These are phyloP conservation scores for Exidia glandulosa DNA, from an alignment of 768 basidiomycete species.

Conservation along the genomic window DNA sequence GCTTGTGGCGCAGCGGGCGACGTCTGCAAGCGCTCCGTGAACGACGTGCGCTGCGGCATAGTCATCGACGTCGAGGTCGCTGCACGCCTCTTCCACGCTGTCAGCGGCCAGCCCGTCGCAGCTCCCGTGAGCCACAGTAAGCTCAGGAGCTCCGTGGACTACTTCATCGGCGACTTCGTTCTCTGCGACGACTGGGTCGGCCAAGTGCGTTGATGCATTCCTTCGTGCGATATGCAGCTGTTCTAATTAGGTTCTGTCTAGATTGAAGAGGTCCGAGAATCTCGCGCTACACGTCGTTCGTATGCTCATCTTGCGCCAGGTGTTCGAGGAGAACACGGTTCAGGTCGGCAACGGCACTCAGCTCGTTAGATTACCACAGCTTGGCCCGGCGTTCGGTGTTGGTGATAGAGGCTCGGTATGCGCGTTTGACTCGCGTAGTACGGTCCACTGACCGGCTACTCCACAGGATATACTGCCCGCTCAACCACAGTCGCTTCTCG, in stretches of 20 bases:
- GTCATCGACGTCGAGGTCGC: conserved; percentile 52
- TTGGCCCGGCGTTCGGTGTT: conserved; percentile 62
- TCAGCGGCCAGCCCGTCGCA: conserved; percentile 46
- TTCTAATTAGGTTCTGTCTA: conserved; percentile 16
- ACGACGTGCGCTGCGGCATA: conserved; percentile 66
- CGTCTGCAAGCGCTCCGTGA: conserved; percentile 66
- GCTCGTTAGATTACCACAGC: conserved; percentile 64
- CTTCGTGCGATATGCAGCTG: background rate
- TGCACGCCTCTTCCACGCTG: conserved; percentile 64
- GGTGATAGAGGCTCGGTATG: conserved; percentile 68
- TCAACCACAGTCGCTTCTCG: conserved; percentile 1
- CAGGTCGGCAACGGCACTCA: conserved; percentile 46
- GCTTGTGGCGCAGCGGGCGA: conserved; percentile 42
- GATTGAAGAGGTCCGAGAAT: conserved; percentile 60
- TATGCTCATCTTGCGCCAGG: conserved; percentile 29
- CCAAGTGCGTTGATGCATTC: conserved; percentile 41
- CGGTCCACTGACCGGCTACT: background rate
- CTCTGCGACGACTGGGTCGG: conserved; percentile 81
- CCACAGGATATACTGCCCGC: conserved; percentile 57
- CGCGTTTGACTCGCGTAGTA: background rate
- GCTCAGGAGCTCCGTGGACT: conserved; percentile 42
- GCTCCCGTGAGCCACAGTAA: conserved; percentile 55
- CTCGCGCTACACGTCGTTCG: background rate
- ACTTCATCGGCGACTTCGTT: conserved; percentile 76
- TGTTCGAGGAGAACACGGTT: conserved; percentile 74